A percentile compares a stretch with the other conserved stretches of the same genome.
These are phyloP conservation scores for Globisporangium alternatum DNA, from an alignment of 352 stramenopile genomes.

Conservation along the genomic window DNA sequence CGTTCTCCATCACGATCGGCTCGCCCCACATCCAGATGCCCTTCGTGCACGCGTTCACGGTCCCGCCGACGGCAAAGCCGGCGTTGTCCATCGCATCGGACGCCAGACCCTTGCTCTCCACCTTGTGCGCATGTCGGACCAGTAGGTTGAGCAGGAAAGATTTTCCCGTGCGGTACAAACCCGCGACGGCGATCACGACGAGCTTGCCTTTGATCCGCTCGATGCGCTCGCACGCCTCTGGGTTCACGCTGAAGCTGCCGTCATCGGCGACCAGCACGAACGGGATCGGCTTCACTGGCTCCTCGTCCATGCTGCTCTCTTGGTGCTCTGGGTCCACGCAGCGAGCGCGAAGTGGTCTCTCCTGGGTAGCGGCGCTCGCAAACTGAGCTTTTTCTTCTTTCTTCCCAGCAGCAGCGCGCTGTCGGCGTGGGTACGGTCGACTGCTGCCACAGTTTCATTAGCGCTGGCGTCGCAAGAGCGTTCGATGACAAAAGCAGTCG, in stretches of 20 bases:
- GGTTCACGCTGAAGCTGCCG: conserved; percentile 76
- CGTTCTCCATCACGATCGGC: conserved; percentile 65
- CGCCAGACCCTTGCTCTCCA: conserved; percentile 22
- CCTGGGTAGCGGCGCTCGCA: background rate
- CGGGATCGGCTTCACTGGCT: conserved; percentile 55
- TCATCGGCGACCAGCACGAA: conserved; percentile 82
- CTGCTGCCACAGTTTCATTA: conserved; percentile 6
- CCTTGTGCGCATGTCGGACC: conserved; percentile 49
- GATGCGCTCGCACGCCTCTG: conserved; percentile 63
- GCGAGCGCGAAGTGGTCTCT: background rate
- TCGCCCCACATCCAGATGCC: conserved; percentile 91
- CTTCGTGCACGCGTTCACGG: conserved; percentile 88
- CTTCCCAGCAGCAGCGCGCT: background rate
- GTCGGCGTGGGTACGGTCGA: conserved; percentile 9
- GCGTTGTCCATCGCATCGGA: conserved; percentile 15
- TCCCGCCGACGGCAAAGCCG: conserved; percentile 82
- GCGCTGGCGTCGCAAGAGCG: background rate
- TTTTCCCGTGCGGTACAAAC: conserved; percentile 89
- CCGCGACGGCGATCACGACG: conserved; percentile 83
- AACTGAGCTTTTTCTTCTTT: conserved; percentile 9
- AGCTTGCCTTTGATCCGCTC: conserved; percentile 74
- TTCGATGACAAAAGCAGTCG: background rate
- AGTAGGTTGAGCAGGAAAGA: conserved; percentile 89
- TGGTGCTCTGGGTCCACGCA: conserved; percentile 1
- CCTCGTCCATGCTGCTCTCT: conserved; percentile 33